Base-by-base conservation (phyloP, 805 yeast species). In the Maudiozyma bulderi region DNA sequence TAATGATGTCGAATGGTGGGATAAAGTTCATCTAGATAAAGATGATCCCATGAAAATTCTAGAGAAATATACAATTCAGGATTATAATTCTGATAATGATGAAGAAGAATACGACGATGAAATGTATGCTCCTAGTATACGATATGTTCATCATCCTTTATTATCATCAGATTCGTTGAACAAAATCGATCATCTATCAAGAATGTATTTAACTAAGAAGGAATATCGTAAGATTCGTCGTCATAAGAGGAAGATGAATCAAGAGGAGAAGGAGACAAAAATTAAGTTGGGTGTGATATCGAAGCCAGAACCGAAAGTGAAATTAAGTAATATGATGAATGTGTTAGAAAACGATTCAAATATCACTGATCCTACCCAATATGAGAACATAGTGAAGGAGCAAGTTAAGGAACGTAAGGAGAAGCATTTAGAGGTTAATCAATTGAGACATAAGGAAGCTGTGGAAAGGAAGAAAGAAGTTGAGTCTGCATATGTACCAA, bases 241-340 rank as follows among this genome's bases (percentile, higher is more conserved):
- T 51, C 83, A 83, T 50, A 82, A 78, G 44, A 73, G 97, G 49
- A 76, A 81, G 43, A 73, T 73, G 40, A 72, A 67, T 52, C 78
- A 80, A 52, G 81, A 82, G 57, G 93, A 83, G 43, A 73, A 76
- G 50, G 95, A 87, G 60, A 91, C 87, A 55, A 71, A 84, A 43
- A 82, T 90, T 28, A 76, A 81, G 50, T 69, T 86, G 5, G 99
- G 99, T 0, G 67, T 90, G 15, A 86, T 84, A 44, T 84, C 95
- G 0, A 84, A 95, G 5, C 96, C 96, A 0, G 84, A 84, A 6
- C 95, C 96, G 3, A 93, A 91, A 64, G 84, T 93, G 29, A 86
- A 84, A 58, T 70, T 88, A 42, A 78, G 84, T 41, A 93, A 91
- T 61, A 73, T 93, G 65, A 86, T 88, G 89, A 84, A 76, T 57